Evolutionary conservation across 2,329 filamentous ascomycete species (phyloP), one percentile per base, ranked within the genome.

Genomic region (Ilyonectria robusta): DNA sequence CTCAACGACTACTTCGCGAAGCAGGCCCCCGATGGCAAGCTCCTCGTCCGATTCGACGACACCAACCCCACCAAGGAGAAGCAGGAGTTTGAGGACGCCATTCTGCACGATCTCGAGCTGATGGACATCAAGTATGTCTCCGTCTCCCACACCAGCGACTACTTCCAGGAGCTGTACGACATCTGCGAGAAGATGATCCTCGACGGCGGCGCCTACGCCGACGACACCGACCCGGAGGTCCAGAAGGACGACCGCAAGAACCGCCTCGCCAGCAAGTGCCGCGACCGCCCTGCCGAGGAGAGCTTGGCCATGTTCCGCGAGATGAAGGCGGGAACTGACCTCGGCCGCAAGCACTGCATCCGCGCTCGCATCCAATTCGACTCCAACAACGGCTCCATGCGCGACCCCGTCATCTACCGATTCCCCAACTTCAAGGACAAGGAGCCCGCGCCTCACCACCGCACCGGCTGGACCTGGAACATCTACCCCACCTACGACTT

Each of bases 51-150:
- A 67, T 96, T 99, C 78, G 96, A 99, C 79, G 96, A 99, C 78
- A 99, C 96, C 63, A 99, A 99, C 83, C 96, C 96, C 8, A 91
- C 93, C 67, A 98, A 98, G 81, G 96, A 99, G 86, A 98, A 97
- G 85, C 91, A 95, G 80, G 96, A 98, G 84, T 99, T 92, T 80
- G 92, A 98, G 80, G 94, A 98, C 82, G 89, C 94, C 6, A 99
- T 99, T 69, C 86, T 97, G 44, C 92, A 97, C 84, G 96, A 99
- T 81, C 88, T 98, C 57, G 90, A 91, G 56, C 87, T 98, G 59
- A 94, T 99, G 87, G 95, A 95, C 33, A 93, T 99, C 81, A 93
- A 93, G 82, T 93, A 95, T 23, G 95, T 98, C 81, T 88, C 88
- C 71, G 87, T 95, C 66, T 94, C 93, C 19, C 97, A 95, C 84